These are phyloP conservation scores for Colletotrichum echinochloae DNA, from an alignment of 2,329 filamentous ascomycete species.

Conservation along the genomic window DNA sequence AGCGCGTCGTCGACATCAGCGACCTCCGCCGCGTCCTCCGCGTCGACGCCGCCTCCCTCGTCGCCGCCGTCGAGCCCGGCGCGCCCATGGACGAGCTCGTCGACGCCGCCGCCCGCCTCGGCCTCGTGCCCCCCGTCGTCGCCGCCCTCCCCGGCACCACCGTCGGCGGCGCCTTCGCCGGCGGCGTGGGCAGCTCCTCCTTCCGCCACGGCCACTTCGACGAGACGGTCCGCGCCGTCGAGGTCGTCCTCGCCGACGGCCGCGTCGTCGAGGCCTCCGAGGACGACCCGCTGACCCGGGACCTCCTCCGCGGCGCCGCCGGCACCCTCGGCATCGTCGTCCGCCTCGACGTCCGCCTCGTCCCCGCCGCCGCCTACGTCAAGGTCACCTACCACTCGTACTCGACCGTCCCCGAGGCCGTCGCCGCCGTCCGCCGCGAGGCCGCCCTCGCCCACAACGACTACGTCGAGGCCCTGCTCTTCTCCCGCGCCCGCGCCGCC, in stretches of 20 bases:
- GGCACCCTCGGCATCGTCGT: conserved; percentile 77
- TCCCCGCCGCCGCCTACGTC: conserved; percentile 65
- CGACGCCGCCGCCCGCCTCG: conserved; percentile 65
- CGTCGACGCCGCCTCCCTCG: conserved; percentile 65
- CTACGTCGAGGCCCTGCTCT: conserved; percentile 79
- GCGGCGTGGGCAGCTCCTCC: conserved; percentile 76
- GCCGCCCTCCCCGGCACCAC: conserved; percentile 82
- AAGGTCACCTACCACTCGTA: conserved; percentile 67
- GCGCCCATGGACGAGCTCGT: conserved; percentile 76
- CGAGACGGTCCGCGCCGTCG: conserved; percentile 69
- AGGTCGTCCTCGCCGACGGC: conserved; percentile 74
- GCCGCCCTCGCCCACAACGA: conserved; percentile 60
- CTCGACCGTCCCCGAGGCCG: conserved; percentile 53
- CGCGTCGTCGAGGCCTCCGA: conserved; percentile 67
- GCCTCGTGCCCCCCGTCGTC: conserved; percentile 73
- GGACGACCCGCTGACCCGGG: conserved; percentile 62
- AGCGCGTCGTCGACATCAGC: conserved; percentile 76
- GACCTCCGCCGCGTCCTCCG: conserved; percentile 70
- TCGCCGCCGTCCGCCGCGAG: conserved; percentile 59
- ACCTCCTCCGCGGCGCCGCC: conserved; percentile 74
- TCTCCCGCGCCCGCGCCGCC: conserved; percentile 64
- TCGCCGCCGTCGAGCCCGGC: conserved; percentile 76
- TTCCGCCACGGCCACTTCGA: conserved; percentile 77
- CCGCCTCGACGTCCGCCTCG: conserved; percentile 69
- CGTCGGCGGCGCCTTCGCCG: conserved; percentile 74